phyloP scores from a whole-genome alignment of 768 basidiomycete genomes.

The Xerocomellus amylosporus region DNA sequence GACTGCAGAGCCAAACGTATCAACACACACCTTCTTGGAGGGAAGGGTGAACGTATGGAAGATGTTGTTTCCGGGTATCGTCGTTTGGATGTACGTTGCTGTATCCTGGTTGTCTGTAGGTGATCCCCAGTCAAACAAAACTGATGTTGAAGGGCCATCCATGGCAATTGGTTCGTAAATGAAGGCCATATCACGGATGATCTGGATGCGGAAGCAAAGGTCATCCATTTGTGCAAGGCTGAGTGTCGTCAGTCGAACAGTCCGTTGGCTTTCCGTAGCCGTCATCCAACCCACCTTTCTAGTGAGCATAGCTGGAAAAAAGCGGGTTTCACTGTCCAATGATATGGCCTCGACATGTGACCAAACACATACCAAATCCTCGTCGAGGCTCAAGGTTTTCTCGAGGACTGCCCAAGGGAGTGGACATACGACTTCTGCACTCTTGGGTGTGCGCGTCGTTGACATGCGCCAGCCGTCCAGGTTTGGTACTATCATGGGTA shows the following conservation, averaged over 20 bases:
- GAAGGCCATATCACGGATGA: conserved; percentile 42
- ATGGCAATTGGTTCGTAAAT: conserved; percentile 55
- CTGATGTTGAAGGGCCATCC: conserved; percentile 42
- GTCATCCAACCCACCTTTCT: conserved; percentile 22
- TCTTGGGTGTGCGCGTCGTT: conserved; percentile 37
- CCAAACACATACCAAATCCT: conserved; percentile 40
- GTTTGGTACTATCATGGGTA: conserved; percentile 3
- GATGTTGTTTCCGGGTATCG: conserved; percentile 18
- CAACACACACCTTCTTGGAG: conserved; percentile 38
- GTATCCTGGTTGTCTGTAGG: conserved; percentile 33
- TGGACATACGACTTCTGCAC: conserved; percentile 32
- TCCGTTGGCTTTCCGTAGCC: background rate
- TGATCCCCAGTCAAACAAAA: conserved; percentile 55
- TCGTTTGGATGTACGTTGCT: conserved; percentile 32
- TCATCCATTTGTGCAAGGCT: conserved; percentile 39
- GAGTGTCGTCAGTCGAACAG: background rate
- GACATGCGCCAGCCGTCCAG: conserved; percentile 41
- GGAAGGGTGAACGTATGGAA: conserved; percentile 55
- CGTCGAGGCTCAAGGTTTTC: conserved; percentile 33
- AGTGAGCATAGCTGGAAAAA: conserved; percentile 27
- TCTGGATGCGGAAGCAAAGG: conserved; percentile 44
- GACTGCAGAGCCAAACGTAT: background rate
- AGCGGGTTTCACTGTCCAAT: background rate
- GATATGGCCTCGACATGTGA: background rate
- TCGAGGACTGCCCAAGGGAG: conserved; percentile 28